These are phyloP conservation scores for Trypanosoma scelopori DNA, from an alignment of 208 protist species.

Conservation along the genomic window DNA sequence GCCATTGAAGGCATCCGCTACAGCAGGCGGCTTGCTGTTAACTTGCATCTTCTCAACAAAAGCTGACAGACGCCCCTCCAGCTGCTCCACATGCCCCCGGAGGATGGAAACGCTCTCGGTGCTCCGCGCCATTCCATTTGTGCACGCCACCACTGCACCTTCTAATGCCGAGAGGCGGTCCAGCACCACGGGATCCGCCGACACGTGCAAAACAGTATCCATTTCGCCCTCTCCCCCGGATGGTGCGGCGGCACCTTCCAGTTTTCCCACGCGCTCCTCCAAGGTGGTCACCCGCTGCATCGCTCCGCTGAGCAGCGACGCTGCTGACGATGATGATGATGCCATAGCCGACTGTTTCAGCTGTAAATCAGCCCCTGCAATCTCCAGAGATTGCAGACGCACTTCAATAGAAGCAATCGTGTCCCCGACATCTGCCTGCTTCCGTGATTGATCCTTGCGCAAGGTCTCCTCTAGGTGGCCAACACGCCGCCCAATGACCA, in stretches of 20 bases:
- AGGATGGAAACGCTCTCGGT: not conserved
- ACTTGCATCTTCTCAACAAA: not conserved
- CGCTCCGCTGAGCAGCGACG: not conserved
- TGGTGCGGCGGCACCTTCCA: slow-evolving; percentile 8
- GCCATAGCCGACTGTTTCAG: not conserved
- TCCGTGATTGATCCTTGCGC: slow-evolving; percentile 1
- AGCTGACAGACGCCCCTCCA: not conserved
- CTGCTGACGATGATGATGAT: not conserved
- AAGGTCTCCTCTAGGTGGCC: not conserved
- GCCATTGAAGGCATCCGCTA: not conserved
- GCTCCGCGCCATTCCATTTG: not conserved
- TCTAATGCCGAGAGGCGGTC: slow-evolving; percentile 11
- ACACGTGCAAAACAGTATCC: not conserved
- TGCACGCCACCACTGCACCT: not conserved
- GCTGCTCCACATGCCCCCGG: slow-evolving; percentile 2
- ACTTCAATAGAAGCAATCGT: not conserved
- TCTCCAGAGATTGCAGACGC: slow-evolving; percentile 10
- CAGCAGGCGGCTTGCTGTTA: not conserved
- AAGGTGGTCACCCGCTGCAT: not conserved
- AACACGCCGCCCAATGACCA: slow-evolving; percentile 3
- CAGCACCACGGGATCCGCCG: not conserved
- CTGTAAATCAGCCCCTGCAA: not conserved
- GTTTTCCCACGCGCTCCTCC: slow-evolving; percentile 1
- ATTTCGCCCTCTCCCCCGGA: not conserved
- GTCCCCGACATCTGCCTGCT: not conserved